Conservation (phyloP, 169 alveolate species). For the Theileria luwenshuni region DNA sequence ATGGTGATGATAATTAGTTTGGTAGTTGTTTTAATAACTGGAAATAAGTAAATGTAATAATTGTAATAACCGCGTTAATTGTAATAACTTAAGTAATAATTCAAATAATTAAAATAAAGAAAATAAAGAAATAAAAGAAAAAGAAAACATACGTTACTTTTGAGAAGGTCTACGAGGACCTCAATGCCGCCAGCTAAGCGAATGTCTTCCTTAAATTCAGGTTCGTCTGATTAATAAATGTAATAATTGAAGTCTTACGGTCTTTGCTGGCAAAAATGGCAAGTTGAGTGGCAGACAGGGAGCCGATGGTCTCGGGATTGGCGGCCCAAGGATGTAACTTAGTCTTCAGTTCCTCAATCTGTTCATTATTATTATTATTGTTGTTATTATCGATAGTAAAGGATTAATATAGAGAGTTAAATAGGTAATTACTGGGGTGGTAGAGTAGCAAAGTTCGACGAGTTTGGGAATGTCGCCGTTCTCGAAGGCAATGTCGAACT, state of each 20-base stretch:
- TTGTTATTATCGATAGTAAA: background rate
- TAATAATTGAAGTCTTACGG: slow-evolving; percentile 24
- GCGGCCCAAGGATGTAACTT: slow-evolving; percentile 95
- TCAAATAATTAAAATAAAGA: too few species aligned
- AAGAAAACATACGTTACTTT: slow-evolving; percentile 45
- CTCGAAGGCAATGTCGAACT: slow-evolving; percentile 61
- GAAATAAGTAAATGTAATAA: background rate
- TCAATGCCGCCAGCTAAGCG: slow-evolving; percentile 66
- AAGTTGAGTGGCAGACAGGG: slow-evolving; percentile 93
- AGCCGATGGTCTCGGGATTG: slow-evolving; percentile 92
- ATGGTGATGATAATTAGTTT: background rate
- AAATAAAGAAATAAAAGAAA: too few species aligned
- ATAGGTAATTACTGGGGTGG: slow-evolving; percentile 36
- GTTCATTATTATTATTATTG: background rate
- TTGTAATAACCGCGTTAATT: background rate
- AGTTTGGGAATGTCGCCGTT: slow-evolving; percentile 52
- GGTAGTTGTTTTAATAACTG: background rate
- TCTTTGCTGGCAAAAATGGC: slow-evolving; percentile 89
- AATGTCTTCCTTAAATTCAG: slow-evolving; percentile 57
- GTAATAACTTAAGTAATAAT: too few species aligned
- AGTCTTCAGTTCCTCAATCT: slow-evolving; percentile 85
- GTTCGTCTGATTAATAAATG: slow-evolving; percentile 32
- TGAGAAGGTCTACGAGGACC: slow-evolving; percentile 41
- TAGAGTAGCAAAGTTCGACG: slow-evolving; percentile 58
- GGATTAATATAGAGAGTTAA: background rate